Base-by-base conservation (phyloP, 2,329 filamentous ascomycete genomes). In the Penicillium corylophilum region DNA sequence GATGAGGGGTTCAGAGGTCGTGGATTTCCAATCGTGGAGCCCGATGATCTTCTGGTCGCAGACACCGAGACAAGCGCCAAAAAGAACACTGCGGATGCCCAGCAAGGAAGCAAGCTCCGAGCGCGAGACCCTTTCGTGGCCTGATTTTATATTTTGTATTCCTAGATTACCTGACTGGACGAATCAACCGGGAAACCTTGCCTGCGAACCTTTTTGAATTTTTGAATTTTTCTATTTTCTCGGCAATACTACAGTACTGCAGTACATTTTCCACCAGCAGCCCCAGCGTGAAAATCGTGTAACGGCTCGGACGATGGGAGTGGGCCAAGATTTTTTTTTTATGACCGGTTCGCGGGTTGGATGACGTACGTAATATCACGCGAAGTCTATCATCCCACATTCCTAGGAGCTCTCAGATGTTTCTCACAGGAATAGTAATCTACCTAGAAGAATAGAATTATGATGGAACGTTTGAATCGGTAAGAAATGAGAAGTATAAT, bases 41-140 rank as follows among this genome's bases (percentile, higher is more conserved):
- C 13, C 22, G 39, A 41, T 16, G 39, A 16, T 41, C n/a, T 24
- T 2, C n/a, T 24, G 22, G 20, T 24, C 6, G 39, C 22, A 24
- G 39, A 41, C 39, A 26, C 56, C 56, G 56, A 59, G 51, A 59
- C 54, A 53, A 53, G 54, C 56, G 54, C 56, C 33, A 20, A 53
- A 59, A 59, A 53, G 22, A 39, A 35, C 22, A 38, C 44, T 44
- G 26, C 10, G 16, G 33, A 28, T 50, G 20, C 23, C 35, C 12
- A 40, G 26, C 16, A 18, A 20, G 18, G 44, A 46, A 47, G 39
- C 38, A 18, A 54, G 33, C 31, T 44, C 47, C 47, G 51, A 54
- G 43, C 22, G 18, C 28, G 24, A 18, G 40, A 20, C 26, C 28
- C 16, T 42, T 28, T 18, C 22, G 16, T 33, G 38, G 18, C 6